Conservation (phyloP, 768 basidiomycete genomes). For the Trametopsis cervina region DNA sequence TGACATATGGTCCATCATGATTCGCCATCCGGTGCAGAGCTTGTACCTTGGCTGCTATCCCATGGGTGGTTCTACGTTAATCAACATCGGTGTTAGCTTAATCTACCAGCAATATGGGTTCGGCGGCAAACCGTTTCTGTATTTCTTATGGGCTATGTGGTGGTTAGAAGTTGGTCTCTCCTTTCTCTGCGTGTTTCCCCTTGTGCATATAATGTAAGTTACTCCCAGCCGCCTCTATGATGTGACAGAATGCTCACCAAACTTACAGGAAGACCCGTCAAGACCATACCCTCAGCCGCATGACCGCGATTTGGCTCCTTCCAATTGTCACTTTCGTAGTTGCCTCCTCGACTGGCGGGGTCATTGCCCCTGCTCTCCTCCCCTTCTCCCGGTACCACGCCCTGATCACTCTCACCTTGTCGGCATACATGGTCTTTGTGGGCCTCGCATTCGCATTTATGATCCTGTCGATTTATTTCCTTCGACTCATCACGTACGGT, state of each 20-base stretch:
- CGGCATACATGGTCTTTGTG: conserved; percentile 48
- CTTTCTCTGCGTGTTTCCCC: conserved; percentile 49
- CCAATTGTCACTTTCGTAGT: conserved; percentile 73
- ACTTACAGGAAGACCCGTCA: conserved; percentile 48
- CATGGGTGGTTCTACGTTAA: conserved; percentile 56
- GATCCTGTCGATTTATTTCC: conserved; percentile 59
- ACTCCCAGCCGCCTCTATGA: conserved; percentile 1
- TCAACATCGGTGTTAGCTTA: conserved; percentile 41
- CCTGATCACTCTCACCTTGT: conserved; percentile 45
- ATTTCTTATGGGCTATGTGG: conserved; percentile 58
- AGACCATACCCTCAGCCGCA: conserved; percentile 42
- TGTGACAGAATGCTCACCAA: not conserved
- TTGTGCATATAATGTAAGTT: conserved; percentile 62
- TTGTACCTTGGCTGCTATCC: conserved; percentile 44
- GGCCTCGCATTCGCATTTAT: conserved; percentile 57
- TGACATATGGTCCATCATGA: conserved; percentile 40
- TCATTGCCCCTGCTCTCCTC: conserved; percentile 45
- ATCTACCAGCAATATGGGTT: conserved; percentile 39
- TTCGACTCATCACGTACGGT: conserved; percentile 51
- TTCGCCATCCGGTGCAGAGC: conserved; percentile 43
- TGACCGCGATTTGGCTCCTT: conserved; percentile 67
- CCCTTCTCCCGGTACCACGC: conserved; percentile 40
- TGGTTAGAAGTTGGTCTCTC: conserved; percentile 59
- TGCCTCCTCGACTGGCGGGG: conserved; percentile 57
- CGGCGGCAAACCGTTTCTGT: conserved; percentile 47